Base-by-base conservation (phyloP, 2,329 filamentous ascomycete species). In the Proliferodiscus dingleyae region DNA sequence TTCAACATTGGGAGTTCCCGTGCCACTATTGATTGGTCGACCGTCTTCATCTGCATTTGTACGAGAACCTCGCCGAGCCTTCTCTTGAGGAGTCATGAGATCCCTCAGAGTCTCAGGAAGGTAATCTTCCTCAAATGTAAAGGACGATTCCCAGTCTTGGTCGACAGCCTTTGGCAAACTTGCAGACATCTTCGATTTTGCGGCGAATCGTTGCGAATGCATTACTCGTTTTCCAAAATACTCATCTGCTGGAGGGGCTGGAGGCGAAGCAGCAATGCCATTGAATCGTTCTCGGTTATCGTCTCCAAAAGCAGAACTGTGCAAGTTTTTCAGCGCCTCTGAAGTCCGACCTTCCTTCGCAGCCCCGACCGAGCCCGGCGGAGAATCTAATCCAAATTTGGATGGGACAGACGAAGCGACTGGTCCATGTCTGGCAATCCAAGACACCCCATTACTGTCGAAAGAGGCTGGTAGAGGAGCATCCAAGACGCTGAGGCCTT, bases 381-480 rank as follows among this genome's bases (percentile, higher is more conserved):
- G 89, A 7, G 86, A 89, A 42, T 95, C 90, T 55, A 96, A 72
- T 11, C 87, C 87, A 59, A 97, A 96, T 58, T 91, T 88, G 41
- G 89, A 87, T 8, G 93, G 93, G 9, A 97, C 87, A 0, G 91
- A 97, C 0, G 90, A 88, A 6, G 91, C 90, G 66, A 94, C 89
- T 0, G 90, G 89, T 0, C 87, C 93, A 64, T 90, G 89, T 49
- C 89, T 81, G 15, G 91, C 90, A 51, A 89, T 89, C 64, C 91
- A 87, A 9, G 90, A 96, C 43, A 96, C 87, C 40, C 90, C 91
- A 61, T 96, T 93, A 58, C 89, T 95, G 67, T 97, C 93, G 64
- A 97, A 96, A 0, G 91, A 97, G 7, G 90, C 88, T 1, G 93
- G 93, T 7, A 97, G 77, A 13, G 89, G 89, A 2, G 89, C 93